Conservation (phyloP, 768 basidiomycete species). For the Psilocybe cyanescens region DNA sequence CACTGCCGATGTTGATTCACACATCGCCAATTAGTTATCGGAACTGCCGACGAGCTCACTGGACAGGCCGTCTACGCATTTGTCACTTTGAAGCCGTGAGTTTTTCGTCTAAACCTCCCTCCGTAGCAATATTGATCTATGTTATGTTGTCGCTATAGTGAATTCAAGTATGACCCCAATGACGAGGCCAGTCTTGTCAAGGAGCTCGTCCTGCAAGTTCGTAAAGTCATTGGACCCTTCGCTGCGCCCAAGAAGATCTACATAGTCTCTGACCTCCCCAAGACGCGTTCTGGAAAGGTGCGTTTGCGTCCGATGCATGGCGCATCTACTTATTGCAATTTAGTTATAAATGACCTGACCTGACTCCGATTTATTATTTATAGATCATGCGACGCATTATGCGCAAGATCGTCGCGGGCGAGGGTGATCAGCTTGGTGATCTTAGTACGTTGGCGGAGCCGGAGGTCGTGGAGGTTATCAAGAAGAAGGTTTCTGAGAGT, state of each 20-base stretch:
- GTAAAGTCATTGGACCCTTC: conserved; percentile 98
- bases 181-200: conserved; percentile 77
- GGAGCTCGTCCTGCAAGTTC: conserved; percentile 92
- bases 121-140: not conserved
- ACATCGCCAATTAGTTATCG: conserved; percentile 57
- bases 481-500: conserved; percentile 67
- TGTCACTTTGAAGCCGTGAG: conserved; percentile 92
- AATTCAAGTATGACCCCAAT: conserved; percentile 75
- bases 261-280: conserved; percentile 84
- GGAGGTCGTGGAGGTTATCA: conserved; percentile 81
- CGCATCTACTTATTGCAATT: not conserved
- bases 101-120: conserved; percentile 10
- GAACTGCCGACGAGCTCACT: conserved; percentile 83
- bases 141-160: conserved; percentile 41
- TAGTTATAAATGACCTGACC: too few species aligned
- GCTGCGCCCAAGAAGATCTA: conserved; percentile 94
- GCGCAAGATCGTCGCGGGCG: conserved; percentile 94
- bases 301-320: conserved; percentile 19
- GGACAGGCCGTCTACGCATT: conserved; percentile 96
- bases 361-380: not conserved
- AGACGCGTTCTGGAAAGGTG: conserved; percentile 95
- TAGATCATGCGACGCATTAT: conserved; percentile 93
- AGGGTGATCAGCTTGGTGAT: conserved; percentile 95
- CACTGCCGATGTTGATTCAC: not conserved
- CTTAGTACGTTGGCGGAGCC: conserved; percentile 94